Percentiles rank a stretch among this genome's conserved stretches.
Conservation (phyloP, 1,284 basidiomycete species). For the Moesziomyces sp. region DNA sequence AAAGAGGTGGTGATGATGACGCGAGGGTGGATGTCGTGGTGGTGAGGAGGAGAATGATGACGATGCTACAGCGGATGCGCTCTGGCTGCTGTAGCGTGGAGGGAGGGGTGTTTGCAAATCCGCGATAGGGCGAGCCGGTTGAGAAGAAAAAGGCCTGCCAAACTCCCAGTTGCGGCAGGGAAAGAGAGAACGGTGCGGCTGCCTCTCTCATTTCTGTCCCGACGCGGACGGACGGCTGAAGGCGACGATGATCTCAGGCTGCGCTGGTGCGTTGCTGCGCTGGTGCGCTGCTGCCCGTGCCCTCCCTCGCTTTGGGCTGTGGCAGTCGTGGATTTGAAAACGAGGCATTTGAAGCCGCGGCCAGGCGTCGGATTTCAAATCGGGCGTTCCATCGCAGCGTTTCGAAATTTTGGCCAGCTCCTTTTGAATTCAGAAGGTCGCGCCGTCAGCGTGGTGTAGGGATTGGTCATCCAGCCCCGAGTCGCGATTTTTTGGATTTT, state of each 20-base stretch:
- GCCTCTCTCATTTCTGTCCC: neutral
- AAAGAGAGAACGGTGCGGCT: neutral
- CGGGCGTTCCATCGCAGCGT: neutral
- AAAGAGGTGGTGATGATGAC: constrained; percentile 7
- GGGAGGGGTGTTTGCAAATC: neutral
- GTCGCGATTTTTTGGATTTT: neutral
- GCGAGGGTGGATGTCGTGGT: constrained; percentile 11
- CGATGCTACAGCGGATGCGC: constrained; percentile 12
- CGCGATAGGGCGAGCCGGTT: neutral
- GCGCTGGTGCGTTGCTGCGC: no score
- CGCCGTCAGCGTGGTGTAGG: neutral
- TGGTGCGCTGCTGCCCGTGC: no score
- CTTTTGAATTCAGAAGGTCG: neutral
- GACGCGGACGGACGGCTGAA: no score
- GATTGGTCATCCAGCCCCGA: neutral
- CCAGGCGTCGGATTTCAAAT: no score
- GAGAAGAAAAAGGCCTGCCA: neutral
- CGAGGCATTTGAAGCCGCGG: no score
- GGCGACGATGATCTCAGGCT: no score
- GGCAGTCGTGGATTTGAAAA: no score
- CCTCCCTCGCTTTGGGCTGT: no score
- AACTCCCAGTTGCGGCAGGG: neutral
- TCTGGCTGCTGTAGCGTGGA: neutral
- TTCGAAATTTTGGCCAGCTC: neutral
- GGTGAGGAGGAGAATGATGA: constrained; percentile 18